A percentile compares a stretch with the other conserved stretches of the same genome.
phyloP scores from a whole-genome alignment of 2,329 filamentous ascomycete genomes.

The Penicillium sp. region DNA sequence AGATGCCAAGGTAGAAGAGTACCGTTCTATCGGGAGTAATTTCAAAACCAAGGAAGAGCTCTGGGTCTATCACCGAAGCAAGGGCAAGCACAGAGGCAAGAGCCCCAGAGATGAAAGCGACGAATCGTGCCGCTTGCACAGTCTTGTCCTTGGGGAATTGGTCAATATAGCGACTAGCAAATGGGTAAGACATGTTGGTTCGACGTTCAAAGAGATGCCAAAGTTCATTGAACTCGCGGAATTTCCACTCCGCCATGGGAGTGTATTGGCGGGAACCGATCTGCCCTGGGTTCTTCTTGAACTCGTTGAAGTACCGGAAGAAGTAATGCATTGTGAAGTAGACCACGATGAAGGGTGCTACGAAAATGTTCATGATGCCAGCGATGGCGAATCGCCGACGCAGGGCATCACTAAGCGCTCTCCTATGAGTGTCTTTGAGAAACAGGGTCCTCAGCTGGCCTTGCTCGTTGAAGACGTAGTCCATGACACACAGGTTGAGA shows the following conservation, averaged over 20 bases:
- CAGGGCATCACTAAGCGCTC: conserved; percentile 74
- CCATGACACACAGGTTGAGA: conserved; percentile 83
- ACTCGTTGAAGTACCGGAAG: conserved; percentile 95
- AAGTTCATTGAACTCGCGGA: conserved; percentile 96
- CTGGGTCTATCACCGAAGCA: conserved; percentile 83
- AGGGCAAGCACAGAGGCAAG: conserved; percentile 82
- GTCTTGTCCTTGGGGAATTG: conserved; percentile 97
- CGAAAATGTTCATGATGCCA: conserved; percentile 80
- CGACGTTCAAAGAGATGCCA: conserved; percentile 88
- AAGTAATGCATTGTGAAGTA: conserved; percentile 89
- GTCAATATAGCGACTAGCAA: conserved; percentile 86
- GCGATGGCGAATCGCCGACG: conserved; percentile 77
- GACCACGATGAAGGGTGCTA: conserved; percentile 82
- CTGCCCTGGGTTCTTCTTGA: conserved; percentile 87
- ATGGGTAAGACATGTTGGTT: conserved; percentile 91
- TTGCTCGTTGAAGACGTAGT: conserved; percentile 88
- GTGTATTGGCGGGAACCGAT: conserved; percentile 90
- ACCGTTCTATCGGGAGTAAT: conserved; percentile 85
- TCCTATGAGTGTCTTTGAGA: conserved; percentile 77
- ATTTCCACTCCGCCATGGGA: conserved; percentile 94
- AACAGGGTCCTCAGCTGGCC: conserved; percentile 87
- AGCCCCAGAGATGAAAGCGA: conserved; percentile 85
- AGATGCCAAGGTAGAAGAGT: conserved; percentile 83
- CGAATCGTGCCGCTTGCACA: conserved; percentile 77
- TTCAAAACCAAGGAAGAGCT: conserved; percentile 88